Base-by-base conservation (phyloP, 2,329 filamentous ascomycete species). In the Emericellopsis atlantica region DNA sequence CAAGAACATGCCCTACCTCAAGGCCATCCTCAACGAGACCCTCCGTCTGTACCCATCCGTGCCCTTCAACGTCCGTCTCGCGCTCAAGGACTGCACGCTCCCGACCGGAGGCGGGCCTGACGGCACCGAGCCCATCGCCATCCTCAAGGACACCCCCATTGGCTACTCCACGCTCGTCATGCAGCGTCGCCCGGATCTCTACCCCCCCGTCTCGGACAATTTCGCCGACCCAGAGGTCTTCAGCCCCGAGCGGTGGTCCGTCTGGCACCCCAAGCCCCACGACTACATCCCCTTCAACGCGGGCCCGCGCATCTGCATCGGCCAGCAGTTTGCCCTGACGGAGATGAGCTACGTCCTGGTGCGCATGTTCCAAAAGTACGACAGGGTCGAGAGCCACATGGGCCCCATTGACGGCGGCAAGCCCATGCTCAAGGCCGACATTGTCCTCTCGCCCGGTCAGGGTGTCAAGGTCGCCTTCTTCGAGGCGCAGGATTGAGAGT, bases 1-100 rank as follows among this genome's bases (percentile, higher is more conserved):
- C 44, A 95, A 94, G 67, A 72, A 72, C 48, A 94, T 95, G 87
- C 81, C 83, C 51, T 95, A 90, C 57, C 74, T 92, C 43, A 67
- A 77, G 58, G 69, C 80, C 50, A 64, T 83, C 39, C 70, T 93
- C 51, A 82, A 85, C 61, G 86, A 93, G 62, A 84, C 77, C 0
- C 72, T 89, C 44, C 79, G 86, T 12, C 61, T 90, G 10, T 87
- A 90, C 58, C 85, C 85, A 1, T 70, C 76, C 12, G 82, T 92
- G 1, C 85, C 86, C 2, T 84, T 83, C 66, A 92, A 92, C 60
- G 72, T 86, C 40, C 80, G 87, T 46, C 65, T 80, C 26, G 75
- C 84, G 11, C 69, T 86, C 11, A 70, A 67, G 44, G 81, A 89
- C 62, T 89, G 85, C 2, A 84, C 77, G 0, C 72, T 93, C 2